Conservation (phyloP, 1,284 basidiomycete species). For the Coniferiporia weirii region DNA sequence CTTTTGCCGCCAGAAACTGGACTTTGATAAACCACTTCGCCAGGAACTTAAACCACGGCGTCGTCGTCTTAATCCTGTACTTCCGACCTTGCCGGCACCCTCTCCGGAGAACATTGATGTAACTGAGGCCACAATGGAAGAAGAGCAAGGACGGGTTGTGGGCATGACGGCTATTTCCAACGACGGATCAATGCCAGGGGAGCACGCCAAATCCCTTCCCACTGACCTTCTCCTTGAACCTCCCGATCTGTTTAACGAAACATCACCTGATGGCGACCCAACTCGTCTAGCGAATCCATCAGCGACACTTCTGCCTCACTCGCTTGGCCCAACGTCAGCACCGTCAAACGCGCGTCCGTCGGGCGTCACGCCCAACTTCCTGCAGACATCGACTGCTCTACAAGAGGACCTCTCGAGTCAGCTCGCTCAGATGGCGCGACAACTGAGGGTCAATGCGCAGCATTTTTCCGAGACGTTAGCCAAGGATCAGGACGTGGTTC, state of each 20-base stretch:
- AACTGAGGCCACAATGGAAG: not conserved
- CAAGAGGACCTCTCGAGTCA: conserved; percentile 72
- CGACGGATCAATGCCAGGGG: too few relatives aligned
- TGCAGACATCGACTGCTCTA: conserved; percentile 53
- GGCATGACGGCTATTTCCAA: too few relatives aligned
- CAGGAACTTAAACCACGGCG: conserved; percentile 36
- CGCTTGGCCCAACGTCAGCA: conserved; percentile 26
- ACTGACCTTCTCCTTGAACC: conserved; percentile 18
- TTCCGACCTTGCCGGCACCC: conserved; percentile 26
- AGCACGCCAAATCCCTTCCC: not conserved
- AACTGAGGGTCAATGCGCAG: conserved; percentile 67
- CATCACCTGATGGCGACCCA: conserved; percentile 3
- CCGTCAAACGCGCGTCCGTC: conserved; percentile 26
- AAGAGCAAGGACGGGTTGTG: not conserved
- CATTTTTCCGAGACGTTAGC: conserved; percentile 63
- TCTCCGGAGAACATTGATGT: conserved; percentile 1
- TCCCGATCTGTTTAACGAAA: conserved; percentile 13
- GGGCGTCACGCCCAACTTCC: conserved; percentile 39
- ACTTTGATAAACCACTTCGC: not conserved
- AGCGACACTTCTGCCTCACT: conserved; percentile 20
- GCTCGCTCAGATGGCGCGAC: conserved; percentile 71
- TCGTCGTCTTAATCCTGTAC: conserved; percentile 33
- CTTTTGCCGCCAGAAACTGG: not conserved
- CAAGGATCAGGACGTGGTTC: conserved; percentile 60
- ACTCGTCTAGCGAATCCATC: conserved; percentile 11